phyloP scores from a whole-genome alignment of 2,329 filamentous ascomycete species.

The Penicillium sp. region DNA sequence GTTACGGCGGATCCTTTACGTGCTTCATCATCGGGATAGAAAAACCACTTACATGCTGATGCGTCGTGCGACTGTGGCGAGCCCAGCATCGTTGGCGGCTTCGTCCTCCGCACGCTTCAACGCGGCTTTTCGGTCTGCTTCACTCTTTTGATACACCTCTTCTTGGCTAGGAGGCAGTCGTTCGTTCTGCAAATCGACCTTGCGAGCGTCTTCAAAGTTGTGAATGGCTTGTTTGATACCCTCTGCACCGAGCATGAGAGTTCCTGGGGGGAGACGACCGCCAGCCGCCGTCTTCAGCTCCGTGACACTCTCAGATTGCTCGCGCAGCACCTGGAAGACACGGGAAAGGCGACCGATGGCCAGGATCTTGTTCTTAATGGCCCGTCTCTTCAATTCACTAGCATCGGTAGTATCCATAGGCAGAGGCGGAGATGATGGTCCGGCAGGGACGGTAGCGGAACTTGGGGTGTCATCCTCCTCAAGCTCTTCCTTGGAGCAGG shows the following conservation, averaged over 20 bases:
- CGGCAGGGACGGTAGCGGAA: slow-evolving; percentile 66
- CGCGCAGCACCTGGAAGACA: slow-evolving; percentile 96
- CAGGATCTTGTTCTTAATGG: slow-evolving; percentile 99
- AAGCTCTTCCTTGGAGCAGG: slow-evolving; percentile 97
- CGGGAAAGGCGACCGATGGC: slow-evolving; percentile 95
- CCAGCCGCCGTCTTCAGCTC: slow-evolving; percentile 97
- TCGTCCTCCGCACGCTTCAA: slow-evolving; percentile 84
- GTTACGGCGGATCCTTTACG: background rate
- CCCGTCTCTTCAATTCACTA: slow-evolving; percentile 90
- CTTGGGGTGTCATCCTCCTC: slow-evolving; percentile 85
- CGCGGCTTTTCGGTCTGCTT: slow-evolving; percentile 79
- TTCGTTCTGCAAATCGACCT: slow-evolving; percentile 97
- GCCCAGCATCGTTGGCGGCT: slow-evolving; percentile 86
- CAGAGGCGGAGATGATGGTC: slow-evolving; percentile 74
- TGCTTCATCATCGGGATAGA: background rate
- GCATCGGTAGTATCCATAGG: slow-evolving; percentile 73
- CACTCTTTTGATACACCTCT: slow-evolving; percentile 82
- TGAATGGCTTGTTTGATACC: slow-evolving; percentile 98
- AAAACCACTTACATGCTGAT: slow-evolving; percentile 87
- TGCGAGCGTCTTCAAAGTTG: slow-evolving; percentile 94
- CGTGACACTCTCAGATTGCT: slow-evolving; percentile 95
- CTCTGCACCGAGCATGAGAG: slow-evolving; percentile 96
- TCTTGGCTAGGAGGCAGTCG: slow-evolving; percentile 89
- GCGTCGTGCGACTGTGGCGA: slow-evolving; percentile 84
- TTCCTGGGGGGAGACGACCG: slow-evolving; percentile 88